Percentiles rank a stretch among this genome's conserved stretches.
phyloP scores from a whole-genome alignment of 129 eudicot species.

The Ambrosia trifida region DNA sequence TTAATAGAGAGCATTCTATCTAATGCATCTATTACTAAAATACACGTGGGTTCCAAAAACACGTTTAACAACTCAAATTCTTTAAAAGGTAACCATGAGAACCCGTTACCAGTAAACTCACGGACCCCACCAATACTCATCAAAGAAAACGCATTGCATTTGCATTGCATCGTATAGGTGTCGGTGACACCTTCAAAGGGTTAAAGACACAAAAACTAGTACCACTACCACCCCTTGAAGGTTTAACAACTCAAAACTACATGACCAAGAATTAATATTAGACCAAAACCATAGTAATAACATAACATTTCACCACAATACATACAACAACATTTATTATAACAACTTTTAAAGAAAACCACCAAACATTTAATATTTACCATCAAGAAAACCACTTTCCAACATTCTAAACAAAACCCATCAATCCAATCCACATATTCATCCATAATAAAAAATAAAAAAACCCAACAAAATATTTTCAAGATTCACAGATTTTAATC shows the following conservation, averaged over 20 bases:
- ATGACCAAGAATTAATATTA: not conserved
- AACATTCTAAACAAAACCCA: not conserved
- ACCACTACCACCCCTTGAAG: too few species aligned
- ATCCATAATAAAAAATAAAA: not conserved
- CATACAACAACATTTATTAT: too few species aligned
- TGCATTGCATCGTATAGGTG: too few species aligned
- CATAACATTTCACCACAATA: too few species aligned
- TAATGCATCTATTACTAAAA: not conserved
- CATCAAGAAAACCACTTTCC: not conserved
- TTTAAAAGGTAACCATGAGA: too few species aligned
- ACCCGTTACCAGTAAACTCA: too few species aligned
- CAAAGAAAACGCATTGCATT: too few species aligned
- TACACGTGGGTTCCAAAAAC: not conserved
- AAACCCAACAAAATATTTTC: not conserved
- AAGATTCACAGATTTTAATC: slow-evolving; percentile 11
- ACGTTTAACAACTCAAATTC: slow-evolving; percentile 7
- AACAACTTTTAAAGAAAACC: too few species aligned
- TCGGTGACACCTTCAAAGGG: too few species aligned
- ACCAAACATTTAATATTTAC: too few species aligned
- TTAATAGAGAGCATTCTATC: not conserved
- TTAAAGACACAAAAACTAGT: too few species aligned
- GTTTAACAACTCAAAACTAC: slow-evolving; percentile 20
- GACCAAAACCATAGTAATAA: not conserved
- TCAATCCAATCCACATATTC: slow-evolving; percentile 16
- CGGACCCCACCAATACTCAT: too few species aligned